phyloP scores from a whole-genome alignment of 257 asterid species.

The Jacaranda mimosifolia region DNA sequence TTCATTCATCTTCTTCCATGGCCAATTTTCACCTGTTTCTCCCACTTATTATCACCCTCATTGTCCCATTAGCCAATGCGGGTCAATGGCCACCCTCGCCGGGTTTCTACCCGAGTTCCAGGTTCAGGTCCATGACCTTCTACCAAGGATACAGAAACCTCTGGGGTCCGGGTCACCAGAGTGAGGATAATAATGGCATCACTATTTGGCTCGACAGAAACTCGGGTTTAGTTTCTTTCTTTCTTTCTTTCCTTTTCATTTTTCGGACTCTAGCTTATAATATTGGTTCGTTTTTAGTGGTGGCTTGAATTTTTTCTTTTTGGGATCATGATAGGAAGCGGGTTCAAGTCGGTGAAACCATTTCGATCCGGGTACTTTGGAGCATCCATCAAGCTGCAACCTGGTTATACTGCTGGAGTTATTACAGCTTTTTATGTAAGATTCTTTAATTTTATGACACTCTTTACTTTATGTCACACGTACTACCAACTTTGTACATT shows the following conservation, averaged over 20 bases:
- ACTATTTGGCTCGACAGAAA: conserved; percentile 83
- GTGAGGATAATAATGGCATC: conserved; percentile 64
- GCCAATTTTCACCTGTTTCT: conserved; percentile 31
- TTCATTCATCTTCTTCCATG: conserved; percentile 39
- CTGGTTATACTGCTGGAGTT: conserved; percentile 98
- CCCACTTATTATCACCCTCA: conserved; percentile 35
- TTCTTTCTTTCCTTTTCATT: background rate
- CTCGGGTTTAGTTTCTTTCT: conserved; percentile 54
- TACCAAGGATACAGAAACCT: conserved; percentile 66
- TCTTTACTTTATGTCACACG: conserved; percentile 7
- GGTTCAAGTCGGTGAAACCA: conserved; percentile 94
- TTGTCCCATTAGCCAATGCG: conserved; percentile 48
- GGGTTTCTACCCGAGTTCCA: conserved; percentile 79
- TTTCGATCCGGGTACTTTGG: conserved; percentile 95
- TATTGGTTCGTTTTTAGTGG: background rate
- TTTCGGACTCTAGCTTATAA: too few relatives aligned
- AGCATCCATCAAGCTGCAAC: conserved; percentile 85
- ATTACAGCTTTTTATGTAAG: conserved; percentile 93
- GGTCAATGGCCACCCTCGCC: conserved; percentile 81
- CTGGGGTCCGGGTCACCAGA: conserved; percentile 86
- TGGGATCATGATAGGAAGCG: conserved; percentile 65
- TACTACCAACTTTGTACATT: background rate
- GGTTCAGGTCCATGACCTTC: conserved; percentile 65
- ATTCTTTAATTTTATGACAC: background rate
- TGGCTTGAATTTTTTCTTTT: background rate